Evolutionary conservation across 495 filamentous ascomycete species (phyloP).

Genomic region (Daldinia grandis): DNA sequence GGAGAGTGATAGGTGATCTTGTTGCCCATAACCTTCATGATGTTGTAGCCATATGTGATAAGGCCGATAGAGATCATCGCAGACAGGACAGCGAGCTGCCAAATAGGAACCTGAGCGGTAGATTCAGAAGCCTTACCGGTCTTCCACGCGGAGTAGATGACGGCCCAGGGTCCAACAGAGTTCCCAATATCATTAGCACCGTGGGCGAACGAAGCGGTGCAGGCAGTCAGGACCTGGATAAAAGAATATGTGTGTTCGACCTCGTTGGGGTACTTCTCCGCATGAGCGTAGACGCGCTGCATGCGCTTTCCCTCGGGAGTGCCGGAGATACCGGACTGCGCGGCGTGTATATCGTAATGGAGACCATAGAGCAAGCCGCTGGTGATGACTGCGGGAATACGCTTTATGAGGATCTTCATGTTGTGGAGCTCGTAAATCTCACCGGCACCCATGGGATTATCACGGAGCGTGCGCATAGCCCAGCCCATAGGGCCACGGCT

Average conservation of each 20-base stretch:
- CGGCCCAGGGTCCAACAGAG: conserved; percentile 70
- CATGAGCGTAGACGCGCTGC: conserved; percentile 64
- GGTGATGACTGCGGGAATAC: conserved; percentile 66
- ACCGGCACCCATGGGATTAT: conserved; percentile 73
- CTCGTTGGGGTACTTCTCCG: conserved; percentile 69
- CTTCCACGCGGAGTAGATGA: conserved; percentile 67
- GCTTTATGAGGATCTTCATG: conserved; percentile 64
- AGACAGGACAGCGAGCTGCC: conserved; percentile 65
- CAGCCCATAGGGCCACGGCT: conserved; percentile 70
- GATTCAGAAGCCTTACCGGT: conserved; percentile 61
- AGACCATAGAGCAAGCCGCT: conserved; percentile 68
- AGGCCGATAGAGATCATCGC: conserved; percentile 65
- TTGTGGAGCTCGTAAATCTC: conserved; percentile 73
- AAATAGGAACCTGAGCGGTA: conserved; percentile 58
- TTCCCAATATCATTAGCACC: conserved; percentile 75
- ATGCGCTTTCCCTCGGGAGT: conserved; percentile 74
- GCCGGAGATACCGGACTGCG: conserved; percentile 68
- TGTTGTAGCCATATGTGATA: conserved; percentile 72
- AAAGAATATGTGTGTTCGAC: conserved; percentile 72
- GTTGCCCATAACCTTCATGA: conserved; percentile 76
- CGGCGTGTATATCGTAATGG: conserved; percentile 77
- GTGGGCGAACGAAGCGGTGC: conserved; percentile 71
- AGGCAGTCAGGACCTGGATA: conserved; percentile 69
- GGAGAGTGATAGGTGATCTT: conserved; percentile 73
- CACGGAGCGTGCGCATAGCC: conserved; percentile 74